Base-by-base conservation (phyloP, 2,329 filamentous ascomycete species). In the Fusarium drepaniforme region DNA sequence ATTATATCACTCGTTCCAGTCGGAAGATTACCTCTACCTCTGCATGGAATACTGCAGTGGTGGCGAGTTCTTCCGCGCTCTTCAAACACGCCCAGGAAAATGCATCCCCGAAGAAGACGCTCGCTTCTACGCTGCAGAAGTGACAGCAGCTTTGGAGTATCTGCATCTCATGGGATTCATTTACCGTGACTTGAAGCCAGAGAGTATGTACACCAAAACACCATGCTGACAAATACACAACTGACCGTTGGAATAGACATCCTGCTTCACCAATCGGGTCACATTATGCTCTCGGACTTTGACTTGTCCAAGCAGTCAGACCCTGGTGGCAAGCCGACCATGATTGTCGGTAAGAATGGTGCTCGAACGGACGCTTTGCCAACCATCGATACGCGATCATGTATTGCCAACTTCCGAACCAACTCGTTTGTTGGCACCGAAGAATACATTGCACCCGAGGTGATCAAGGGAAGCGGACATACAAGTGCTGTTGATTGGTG, bases 21-120 rank as follows among this genome's bases (percentile, higher is more conserved):
- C 97, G 2, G 97, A 99, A 83, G 97, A 99, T 77, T 96, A 98
- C 84, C 89, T 99, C 49, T 99, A 99, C 82, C 89, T 99, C n/a
- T 99, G 97, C 83, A 99, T 99, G 97, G 97, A 99, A 84, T 99
- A 99, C 83, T 99, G 97, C 88, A 98, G 96, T 79, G 97, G 97
- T 76, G 97, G 97, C 72, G 97, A 99, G 84, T 99, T 99, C 86
- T 99, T 99, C 88, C 90, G 97, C 83, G 97, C 97, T 30, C 88
- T 99, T 56, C 97, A 99, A 86, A 98, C 97, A 8, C 92, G 97
- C 35, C 97, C 97, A 12, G 97, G 97, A 79, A 99, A 98, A 86
- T 98, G 95, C 81, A 97, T 99, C 60, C 93, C 96, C 44, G 97
- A 99, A 83, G 97, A 99, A 72, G 97, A 98, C 79, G 97, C 97